Base-by-base conservation (phyloP, 305 asterid species). In the Fraxinus albicans region DNA sequence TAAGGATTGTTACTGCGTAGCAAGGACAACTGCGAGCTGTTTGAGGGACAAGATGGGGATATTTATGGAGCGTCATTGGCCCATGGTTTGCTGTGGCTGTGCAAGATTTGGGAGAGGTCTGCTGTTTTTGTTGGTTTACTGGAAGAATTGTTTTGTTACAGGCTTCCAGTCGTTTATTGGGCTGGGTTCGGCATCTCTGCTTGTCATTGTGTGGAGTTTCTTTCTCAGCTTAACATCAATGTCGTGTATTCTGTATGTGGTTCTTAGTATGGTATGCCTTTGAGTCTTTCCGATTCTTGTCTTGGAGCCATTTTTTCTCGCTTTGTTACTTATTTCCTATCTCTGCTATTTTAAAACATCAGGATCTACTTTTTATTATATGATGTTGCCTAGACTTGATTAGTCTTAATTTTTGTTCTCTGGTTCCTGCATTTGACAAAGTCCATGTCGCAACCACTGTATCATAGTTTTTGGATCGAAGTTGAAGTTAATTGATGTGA, bases 121-220 rank as follows among this genome's bases (percentile, higher is more conserved):
- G 29, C 79, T 95, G 79, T 84, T 93, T 84, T 85, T 92, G 86
- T 90, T 91, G 83, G 88, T 90, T 73, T 90, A 87, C 73, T 97
- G 99, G 99, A 97, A 90, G 80, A 93, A 90, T 83, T 94, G 98
- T 77, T 79, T 84, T 21, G 70, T 92, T 58, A 88, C 94, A 65
- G 98, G 99, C 73, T 89, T 90, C 77, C 79, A 73, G 81, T 97
- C 99, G 6, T 90, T 97, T 83, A n/a, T 89, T 9, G 94, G 93
- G 82, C 92, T 97, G 87, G 98, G 97, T 85, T 91, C 97, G 4
- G 97, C 97, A 0, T 97, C 99, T 53, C 86, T 97, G 87, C 94
- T 97, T 78, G 88, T 94, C 82, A 91, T 97, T 83, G 92, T 97
- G 97, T 97, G 99, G 99, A 91, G 98, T 88, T 97, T 94, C 92